Base-by-base conservation (phyloP, 257 asterid species). In the Nicotiana attenuata region DNA sequence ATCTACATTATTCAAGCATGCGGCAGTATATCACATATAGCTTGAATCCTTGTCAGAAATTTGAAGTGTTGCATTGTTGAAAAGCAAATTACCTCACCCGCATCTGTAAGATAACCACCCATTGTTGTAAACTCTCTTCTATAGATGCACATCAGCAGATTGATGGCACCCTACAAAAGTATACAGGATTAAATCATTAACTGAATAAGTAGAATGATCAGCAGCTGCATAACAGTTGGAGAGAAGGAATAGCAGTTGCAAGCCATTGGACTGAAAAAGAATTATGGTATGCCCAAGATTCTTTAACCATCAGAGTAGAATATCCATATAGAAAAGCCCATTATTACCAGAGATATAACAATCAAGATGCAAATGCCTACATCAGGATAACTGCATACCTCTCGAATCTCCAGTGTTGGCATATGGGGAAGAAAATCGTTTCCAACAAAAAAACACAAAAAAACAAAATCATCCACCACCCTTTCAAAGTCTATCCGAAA, bases 61-160 rank as follows among this genome's bases (percentile, higher is more conserved):
- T 76, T 38, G 56, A n/a, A 31, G 13, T 26, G 65, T 10, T 80
- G n/a, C 63, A 10, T n/a, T 35, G 80, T 81, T 83, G 81, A 83
- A 77, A 68, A 53, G 66, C n/a, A 88, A 59, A 87, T 91, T 94
- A 96, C 99, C 97, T 96, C 99, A 78, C 99, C 98, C 76, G 97
- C 97, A 83, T 94, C 97, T 47, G 98, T 96, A 81, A 96, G 97
- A 88, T 94, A 96, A 89, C 98, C 99, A 85, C 99, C 99, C 97
- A 96, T 92, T 82, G 91, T 90, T 26, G 92, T 60, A 85, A 96
- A 96, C 89, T 96, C 99, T 86, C 91, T 92, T 90, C 95, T 90
- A 86, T 94, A 96, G 61, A 93, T 88, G 83, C 52, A 80, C 97
- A 96, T 90, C 89, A 96, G 97, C 88, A 96, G 88, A 91, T 84